Conservation (phyloP, 2,329 filamentous ascomycete genomes). For the Aaosphaeria arxii region DNA sequence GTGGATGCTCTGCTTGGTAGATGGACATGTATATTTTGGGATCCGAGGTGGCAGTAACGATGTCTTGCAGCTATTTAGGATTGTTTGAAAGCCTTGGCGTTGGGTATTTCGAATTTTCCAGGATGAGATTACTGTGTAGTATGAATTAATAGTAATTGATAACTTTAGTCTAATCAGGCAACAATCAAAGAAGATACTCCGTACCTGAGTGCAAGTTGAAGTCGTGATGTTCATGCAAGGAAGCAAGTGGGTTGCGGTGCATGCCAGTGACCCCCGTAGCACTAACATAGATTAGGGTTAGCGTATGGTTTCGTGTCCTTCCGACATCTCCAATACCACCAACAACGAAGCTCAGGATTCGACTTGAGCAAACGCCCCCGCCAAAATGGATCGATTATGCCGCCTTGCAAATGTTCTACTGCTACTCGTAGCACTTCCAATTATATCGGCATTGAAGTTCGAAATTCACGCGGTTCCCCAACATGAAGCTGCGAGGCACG, state of each 20-base stretch:
- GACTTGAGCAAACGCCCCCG: slow-evolving; percentile 8
- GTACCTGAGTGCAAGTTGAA: no score
- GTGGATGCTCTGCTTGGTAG: slow-evolving; percentile 34
- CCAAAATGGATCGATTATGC: slow-evolving; percentile 34
- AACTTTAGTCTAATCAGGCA: no score
- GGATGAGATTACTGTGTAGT: no score
- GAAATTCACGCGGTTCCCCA: slow-evolving; percentile 72
- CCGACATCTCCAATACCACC: slow-evolving; percentile 18
- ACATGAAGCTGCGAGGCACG: slow-evolving; percentile 62
- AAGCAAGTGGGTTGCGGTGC: no score
- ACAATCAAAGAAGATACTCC: no score
- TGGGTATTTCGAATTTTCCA: no score
- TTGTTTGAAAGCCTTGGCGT: no score
- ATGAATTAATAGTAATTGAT: no score
- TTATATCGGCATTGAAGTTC: slow-evolving; percentile 77
- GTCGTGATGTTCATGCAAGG: no score
- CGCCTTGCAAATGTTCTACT: slow-evolving; percentile 34
- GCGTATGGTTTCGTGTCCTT: slow-evolving; percentile 18
- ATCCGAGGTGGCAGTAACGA: not conserved
- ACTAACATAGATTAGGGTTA: no score
- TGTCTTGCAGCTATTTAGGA: no score
- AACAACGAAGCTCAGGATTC: slow-evolving; percentile 11
- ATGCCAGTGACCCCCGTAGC: no score
- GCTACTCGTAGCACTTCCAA: slow-evolving; percentile 39
- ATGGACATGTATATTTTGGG: not conserved